Conservation (phyloP, 108 stramenopile species). For the Cyclotella sp. region DNA sequence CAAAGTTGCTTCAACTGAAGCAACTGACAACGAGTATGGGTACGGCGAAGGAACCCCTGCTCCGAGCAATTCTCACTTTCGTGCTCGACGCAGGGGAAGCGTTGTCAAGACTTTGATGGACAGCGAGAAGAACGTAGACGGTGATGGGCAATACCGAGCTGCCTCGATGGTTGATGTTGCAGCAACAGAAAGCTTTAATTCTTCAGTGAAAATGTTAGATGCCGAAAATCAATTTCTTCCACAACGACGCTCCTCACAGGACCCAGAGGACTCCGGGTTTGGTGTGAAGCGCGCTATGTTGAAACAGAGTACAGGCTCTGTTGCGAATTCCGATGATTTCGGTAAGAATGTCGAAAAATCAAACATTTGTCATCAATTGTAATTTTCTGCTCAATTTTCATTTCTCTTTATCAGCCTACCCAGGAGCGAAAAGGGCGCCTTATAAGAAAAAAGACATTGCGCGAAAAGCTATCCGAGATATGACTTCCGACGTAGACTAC, state of each 20-base stretch:
- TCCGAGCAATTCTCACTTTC: constrained; percentile 4
- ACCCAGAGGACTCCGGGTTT: neutral
- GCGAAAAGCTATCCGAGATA: constrained; percentile 36
- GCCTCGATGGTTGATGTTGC: neutral
- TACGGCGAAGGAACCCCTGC: constrained; percentile 6
- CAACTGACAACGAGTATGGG: neutral
- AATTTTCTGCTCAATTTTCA: neutral
- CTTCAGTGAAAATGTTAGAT: constrained; percentile 1
- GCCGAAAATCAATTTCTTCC: constrained; percentile 8
- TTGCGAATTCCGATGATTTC: neutral
- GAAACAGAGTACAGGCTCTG: neutral
- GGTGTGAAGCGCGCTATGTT: constrained; percentile 13
- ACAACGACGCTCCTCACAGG: constrained; percentile 12
- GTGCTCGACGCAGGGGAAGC: constrained; percentile 32
- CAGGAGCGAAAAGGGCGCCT: constrained; percentile 1
- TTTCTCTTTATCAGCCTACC: constrained; percentile 2
- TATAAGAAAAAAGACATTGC: constrained; percentile 40
- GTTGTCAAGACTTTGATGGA: constrained; percentile 34
- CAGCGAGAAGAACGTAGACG: constrained; percentile 30
- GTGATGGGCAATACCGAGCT: constrained; percentile 15
- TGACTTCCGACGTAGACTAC: constrained; percentile 26
- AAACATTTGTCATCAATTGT: neutral
- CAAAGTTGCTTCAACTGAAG: neutral
- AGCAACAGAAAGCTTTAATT: neutral
- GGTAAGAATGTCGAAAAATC: neutral